Conservation (phyloP, 1,284 basidiomycete species). For the Kalmanozyma brasiliensis region DNA sequence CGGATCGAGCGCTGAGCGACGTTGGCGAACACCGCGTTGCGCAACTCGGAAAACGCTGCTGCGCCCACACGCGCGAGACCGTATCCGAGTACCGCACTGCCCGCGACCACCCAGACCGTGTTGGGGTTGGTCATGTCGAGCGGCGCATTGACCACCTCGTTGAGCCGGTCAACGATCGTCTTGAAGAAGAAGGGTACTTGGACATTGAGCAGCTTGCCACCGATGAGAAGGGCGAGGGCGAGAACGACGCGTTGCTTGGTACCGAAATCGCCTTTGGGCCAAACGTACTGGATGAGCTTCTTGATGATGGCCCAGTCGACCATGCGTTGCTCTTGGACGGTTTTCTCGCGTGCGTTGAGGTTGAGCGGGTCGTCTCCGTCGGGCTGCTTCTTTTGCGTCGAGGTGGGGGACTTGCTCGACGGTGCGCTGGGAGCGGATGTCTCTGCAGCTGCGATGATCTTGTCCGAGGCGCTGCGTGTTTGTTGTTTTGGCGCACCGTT, state of each 20-base stretch:
- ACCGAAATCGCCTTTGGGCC: constrained; percentile 72
- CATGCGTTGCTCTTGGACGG: constrained; percentile 52
- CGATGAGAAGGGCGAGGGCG: constrained; percentile 83
- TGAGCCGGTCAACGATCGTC: constrained; percentile 85
- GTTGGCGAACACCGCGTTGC: constrained; percentile 96
- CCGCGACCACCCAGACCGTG: constrained; percentile 90
- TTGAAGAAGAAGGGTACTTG: constrained; percentile 98
- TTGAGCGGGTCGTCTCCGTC: constrained; percentile 58
- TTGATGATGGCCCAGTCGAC: constrained; percentile 73
- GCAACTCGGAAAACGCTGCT: constrained; percentile 86
- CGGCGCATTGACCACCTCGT: constrained; percentile 69
- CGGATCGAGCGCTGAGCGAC: constrained; percentile 94
- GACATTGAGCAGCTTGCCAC: constrained; percentile 93
- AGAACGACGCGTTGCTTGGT: constrained; percentile 79
- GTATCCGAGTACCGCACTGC: constrained; percentile 88
- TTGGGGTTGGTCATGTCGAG: constrained; percentile 80
- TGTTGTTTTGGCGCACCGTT: constrained; percentile 1
- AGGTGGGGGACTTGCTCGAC: background rate
- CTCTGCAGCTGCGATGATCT: constrained; percentile 15
- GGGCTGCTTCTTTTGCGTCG: constrained; percentile 23
- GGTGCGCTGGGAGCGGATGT: too few relatives aligned
- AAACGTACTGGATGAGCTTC: constrained; percentile 72
- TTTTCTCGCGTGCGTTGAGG: constrained; percentile 45
- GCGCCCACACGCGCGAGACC: constrained; percentile 89
- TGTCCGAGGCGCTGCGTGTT: constrained; percentile 15